Conservation (phyloP, 2,329 filamentous ascomycete genomes). For the Microthyrium microscopicum region DNA sequence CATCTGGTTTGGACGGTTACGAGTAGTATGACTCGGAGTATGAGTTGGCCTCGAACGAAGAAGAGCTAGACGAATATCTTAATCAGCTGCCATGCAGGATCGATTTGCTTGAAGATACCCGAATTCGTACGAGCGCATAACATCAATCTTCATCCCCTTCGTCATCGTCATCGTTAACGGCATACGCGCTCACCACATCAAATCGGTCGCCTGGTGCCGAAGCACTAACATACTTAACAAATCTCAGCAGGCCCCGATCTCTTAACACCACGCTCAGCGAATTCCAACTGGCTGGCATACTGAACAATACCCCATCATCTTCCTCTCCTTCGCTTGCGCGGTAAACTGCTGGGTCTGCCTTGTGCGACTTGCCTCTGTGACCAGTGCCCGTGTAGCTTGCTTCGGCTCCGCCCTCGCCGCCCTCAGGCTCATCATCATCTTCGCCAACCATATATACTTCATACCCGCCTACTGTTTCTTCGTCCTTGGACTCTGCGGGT, state of each 20-base stretch:
- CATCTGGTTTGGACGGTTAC: too few relatives aligned
- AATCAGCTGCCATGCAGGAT: too few relatives aligned
- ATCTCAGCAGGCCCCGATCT: conserved; percentile 72
- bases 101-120: too few relatives aligned
- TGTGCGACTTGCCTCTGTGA: conserved; percentile 25
- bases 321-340: conserved; percentile 38
- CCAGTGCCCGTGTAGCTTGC: conserved; percentile 29
- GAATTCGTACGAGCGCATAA: too few relatives aligned
- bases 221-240: conserved; percentile 88
- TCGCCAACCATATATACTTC: conserved; percentile 66
- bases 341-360: conserved; percentile 71
- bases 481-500: conserved; percentile 16
- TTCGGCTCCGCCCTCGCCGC: conserved; percentile 14
- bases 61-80: too few relatives aligned
- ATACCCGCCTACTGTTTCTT: conserved; percentile 22
- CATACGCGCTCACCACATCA: conserved; percentile 72
- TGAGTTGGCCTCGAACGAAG: too few relatives aligned
- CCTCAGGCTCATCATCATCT: conserved; percentile 41
- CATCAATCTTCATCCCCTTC: conserved; percentile 28
- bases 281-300: conserved; percentile 65
- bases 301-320: conserved; percentile 58
- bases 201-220: conserved; percentile 76
- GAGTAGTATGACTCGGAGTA: too few relatives aligned
- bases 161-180: conserved; percentile 35
- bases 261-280: conserved; percentile 78